Evolutionary conservation across 805 yeast species (phyloP), one percentile per base, ranked within the genome.

Genomic region (Tetrapisispora phaffii): DNA sequence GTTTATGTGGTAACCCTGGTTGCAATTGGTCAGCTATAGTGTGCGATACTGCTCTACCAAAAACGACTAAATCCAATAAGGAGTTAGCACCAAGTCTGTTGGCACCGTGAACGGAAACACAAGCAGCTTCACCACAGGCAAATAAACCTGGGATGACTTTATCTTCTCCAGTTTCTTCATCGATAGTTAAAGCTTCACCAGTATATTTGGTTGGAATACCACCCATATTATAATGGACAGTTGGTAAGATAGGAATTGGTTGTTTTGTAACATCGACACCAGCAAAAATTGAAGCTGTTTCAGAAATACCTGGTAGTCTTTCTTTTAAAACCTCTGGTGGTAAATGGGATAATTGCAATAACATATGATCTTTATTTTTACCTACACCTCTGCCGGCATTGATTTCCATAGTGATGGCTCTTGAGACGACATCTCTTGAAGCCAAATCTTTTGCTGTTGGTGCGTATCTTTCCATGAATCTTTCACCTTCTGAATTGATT

Each of bases 361-460:
- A 82, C 79, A 93, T 85, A 77, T 93, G 98, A 70, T 90, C 98
- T 72, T 85, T 85, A 60, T 77, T 76, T 59, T 94, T 88, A 60
- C 98, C 98, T 49, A 90, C 97, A 80, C 98, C 98, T 73, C 98
- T 85, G 60, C 97, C 97, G 58, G 86, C 97, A 66, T 95, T 86
- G 65, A 90, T 90, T 74, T 90, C 98, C 88, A 93, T 80, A 49
- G 98, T 90, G 70, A 90, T 93, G 56, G 98, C 95, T 71, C 98
- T 81, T 33, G 97, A 88, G 46, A 90, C 98, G 51, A 90, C 97
- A 67, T 90, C 98, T 76, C 98, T 84, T 51, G 95, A 88, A 47
- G 98, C 98, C 68, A 90, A 76, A 73, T 90, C 98, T 75, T 90
- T 93, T 55, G 97, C 97, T 44, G 89, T 84, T 54, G 98, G 98